Base-by-base conservation (phyloP, 345 rosid species). In the Isatis tinctoria region DNA sequence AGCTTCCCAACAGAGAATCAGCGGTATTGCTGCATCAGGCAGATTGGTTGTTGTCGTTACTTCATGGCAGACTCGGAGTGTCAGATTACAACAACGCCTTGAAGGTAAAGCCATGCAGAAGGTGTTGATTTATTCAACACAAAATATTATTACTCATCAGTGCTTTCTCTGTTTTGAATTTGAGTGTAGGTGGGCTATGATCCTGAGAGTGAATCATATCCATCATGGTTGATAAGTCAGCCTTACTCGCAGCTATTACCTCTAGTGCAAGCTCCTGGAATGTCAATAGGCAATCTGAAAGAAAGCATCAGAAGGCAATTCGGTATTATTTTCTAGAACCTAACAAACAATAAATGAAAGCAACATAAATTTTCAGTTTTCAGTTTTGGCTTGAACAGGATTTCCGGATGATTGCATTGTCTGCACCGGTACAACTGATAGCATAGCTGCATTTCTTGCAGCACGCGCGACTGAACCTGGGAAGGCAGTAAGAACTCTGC, bases 371-470 rank as follows among this genome's bases (percentile, higher is more conserved):
- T 7, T 56, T 48, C 66, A n/a, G n/a, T n/a, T n/a, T n/a, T n/a
- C n/a, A 60, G n/a, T 41, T 45, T 48, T 60, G 39, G 40, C 32
- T 39, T 51, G 74, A 73, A 72, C 88, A 94, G 98, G 98, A 67
- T 89, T 94, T 71, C 74, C 87, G 13, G 83, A 82, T 56, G 91
- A 87, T 69, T 90, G 96, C 60, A 70, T 82, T 58, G 87, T 88
- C 10, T 94, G 97, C 78, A 77, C 95, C 1, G 97, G 96, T 77
- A 94, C 98, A 37, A 91, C 97, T 12, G 98, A 94, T 82, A 91
- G 96, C 70, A 88, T 90, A 71, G 98, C 98, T 10, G 98, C 97
- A 35, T 91, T 94, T 83, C 96, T 94, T 72, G 98, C 97, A 51
- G 96, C 97, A 54, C 85, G 93, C 1, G 97, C 91, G 37, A 84